Evolutionary conservation across 2,329 filamentous ascomycete species (phyloP).

Genomic region (Fusarium sp.): DNA sequence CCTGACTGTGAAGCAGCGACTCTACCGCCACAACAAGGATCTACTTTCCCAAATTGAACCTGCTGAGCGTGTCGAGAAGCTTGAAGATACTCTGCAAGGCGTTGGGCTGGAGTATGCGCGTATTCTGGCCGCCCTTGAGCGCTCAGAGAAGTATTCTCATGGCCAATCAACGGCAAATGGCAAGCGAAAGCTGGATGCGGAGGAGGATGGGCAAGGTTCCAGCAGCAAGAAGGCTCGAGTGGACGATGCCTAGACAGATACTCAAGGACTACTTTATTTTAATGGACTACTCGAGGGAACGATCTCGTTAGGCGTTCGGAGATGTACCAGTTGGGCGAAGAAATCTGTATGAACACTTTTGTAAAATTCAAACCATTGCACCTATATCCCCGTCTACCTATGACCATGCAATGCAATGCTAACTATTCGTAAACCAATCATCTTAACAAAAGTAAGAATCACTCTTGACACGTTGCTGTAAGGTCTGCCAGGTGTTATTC

Average conservation of each 20-base stretch:
- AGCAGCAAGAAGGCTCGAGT: conserved; percentile 64
- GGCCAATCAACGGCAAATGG: conserved; percentile 48
- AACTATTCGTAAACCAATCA: conserved; percentile 30
- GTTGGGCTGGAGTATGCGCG: conserved; percentile 81
- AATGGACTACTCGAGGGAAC: conserved; percentile 8
- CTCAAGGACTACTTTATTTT: neutral
- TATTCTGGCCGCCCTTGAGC: conserved; percentile 66
- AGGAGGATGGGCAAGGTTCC: conserved; percentile 44
- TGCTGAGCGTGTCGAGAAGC: conserved; percentile 76
- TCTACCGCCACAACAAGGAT: conserved; percentile 82
- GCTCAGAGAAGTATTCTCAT: conserved; percentile 50
- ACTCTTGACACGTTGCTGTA: conserved; percentile 28
- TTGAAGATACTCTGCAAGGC: conserved; percentile 75
- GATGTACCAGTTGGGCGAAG: conserved; percentile 12
- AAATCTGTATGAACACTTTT: conserved; percentile 37
- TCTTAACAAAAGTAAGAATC: conserved; percentile 43
- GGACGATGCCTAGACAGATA: conserved; percentile 50
- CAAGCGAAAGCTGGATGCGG: conserved; percentile 62
- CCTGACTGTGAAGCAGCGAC: conserved; percentile 79
- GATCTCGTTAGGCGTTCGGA: conserved; percentile 30
- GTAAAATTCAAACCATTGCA: conserved; percentile 38
- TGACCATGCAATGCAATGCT: conserved; percentile 43
- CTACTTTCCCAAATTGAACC: conserved; percentile 76
- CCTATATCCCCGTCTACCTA: conserved; percentile 42
- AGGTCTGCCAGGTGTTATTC: conserved; percentile 33